Base-by-base conservation (phyloP, 805 yeast genomes). In the Sugiyamaella marilandica region DNA sequence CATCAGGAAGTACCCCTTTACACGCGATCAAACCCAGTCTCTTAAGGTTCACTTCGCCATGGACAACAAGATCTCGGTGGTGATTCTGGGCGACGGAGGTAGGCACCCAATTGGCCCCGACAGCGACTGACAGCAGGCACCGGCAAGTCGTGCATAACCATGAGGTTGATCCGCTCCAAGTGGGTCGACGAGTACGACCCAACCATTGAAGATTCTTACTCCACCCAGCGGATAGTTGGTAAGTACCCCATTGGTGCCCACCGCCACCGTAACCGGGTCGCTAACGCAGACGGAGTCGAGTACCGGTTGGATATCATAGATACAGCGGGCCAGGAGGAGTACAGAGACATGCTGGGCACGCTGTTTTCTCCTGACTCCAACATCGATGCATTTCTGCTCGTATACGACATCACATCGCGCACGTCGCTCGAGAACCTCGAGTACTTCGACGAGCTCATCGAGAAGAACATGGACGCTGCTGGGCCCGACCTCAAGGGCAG, bases 241-340 rank as follows among this genome's bases (percentile, higher is more conserved):
- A 18, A 13, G 21, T 14, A 29, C 5, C 10, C 10, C 9, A 7
- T 9, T 5, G 32, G 24, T 5, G 29, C 19, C 5, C 29, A 24
- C 29, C 29, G 29, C 29, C 7, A 3, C 29, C 29, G 29, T 24
- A 24, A 7, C 29, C 29, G 7, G 29, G 29, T 24, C 10, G 10
- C 52, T 49, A 33, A 73, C 82, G 29, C 50, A 26, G 82, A 82
- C 60, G 79, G 77, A n/a, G 76, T 74, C 50, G 73, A 70, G 29
- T 77, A 76, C 37, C 70, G 76, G 10, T 59, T 79, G 47, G 87
- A 84, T 63, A 80, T 85, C 46, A 74, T 85, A 61, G 92, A 85
- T 64, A 85, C 91, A 14, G 91, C 90, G 5, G 86, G 87, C 31
- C 89, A 84, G 70, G 92, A 85, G 65, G 90, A 84, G 65, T 85